Evolutionary conservation across 352 stramenopile species (phyloP), one percentile per base, ranked within the genome.

Genomic region (Pythium grandisporangium): DNA sequence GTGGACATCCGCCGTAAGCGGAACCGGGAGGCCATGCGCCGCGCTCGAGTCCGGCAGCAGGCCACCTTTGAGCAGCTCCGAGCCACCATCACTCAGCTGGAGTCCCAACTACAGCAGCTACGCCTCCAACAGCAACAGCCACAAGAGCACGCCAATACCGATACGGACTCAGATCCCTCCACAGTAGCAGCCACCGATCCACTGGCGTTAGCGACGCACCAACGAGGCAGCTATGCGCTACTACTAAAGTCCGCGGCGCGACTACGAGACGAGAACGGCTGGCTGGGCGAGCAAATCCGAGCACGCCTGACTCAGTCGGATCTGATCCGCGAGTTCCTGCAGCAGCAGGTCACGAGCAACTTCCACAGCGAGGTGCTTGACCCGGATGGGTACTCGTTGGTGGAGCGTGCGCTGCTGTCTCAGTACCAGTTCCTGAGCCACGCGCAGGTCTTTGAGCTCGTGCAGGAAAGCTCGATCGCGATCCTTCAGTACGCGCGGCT

Each of bases 21-120:
- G 25, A 75, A 75, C 34, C 63, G 63, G 17, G 60, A 75, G 17
- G 65, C 60, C 22, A 75, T 75, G 64, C 61, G 58, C 17, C 64
- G 61, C 42, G 61, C 51, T 25, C 57, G 64, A 21, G 29, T 51
- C 19, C 55, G 61, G 1, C 51, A 68, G 41, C 48, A 51, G 11
- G 45, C 44, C 2, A 48, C 53, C 17, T 42, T 63, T 23, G 39
- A 39, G 19, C 37, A 55, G 30, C 55, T 73, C 25, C 53, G 58
- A 44, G n/a, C 16, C 10, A 45, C 50, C 45, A 63, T 68, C 39
- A 37, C 51, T n/a, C 38, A 50, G 51, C 51, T 72, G 4, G 58
- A 72, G 33, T 16, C 35, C 20, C 53, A 55, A 20, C 37, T 68
- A n/a, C 38, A 42, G 14, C 2, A 36, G n/a, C 44, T 71, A 10